phyloP scores from a whole-genome alignment of 2,329 filamentous ascomycete genomes.

The Ascochyta rabiei region DNA sequence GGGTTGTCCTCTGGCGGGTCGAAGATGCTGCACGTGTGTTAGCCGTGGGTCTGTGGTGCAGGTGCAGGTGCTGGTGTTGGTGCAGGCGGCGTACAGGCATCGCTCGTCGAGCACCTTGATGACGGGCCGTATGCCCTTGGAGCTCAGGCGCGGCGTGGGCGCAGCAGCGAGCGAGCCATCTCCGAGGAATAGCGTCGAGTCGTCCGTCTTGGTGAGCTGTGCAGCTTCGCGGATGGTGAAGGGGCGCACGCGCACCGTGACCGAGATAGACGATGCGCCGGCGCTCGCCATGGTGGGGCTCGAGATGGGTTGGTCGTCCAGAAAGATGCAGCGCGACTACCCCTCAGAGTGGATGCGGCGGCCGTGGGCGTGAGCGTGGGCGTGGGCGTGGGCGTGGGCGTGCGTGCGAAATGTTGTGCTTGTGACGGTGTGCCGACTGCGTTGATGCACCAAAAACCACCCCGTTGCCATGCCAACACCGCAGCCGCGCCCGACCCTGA shows the following conservation, averaged over 20 bases:
- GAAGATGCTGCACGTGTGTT: slow-evolving; percentile 72
- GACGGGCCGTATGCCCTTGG: slow-evolving; percentile 86
- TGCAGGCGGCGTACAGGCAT: slow-evolving; percentile 73
- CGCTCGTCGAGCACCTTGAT: slow-evolving; percentile 97
- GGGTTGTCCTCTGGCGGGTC: slow-evolving; percentile 96
- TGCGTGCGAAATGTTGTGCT: slow-evolving; percentile 34
- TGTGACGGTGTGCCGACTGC: slow-evolving; percentile 10
- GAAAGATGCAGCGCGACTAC: slow-evolving; percentile 23
- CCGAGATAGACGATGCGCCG: slow-evolving; percentile 58
- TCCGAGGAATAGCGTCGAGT: slow-evolving; percentile 89
- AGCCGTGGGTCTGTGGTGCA: slow-evolving; percentile 18
- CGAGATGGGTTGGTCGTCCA: slow-evolving; percentile 14
- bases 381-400: slow-evolving; percentile 31
- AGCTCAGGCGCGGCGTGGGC: slow-evolving; percentile 81
- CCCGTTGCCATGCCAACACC: slow-evolving; percentile 8
- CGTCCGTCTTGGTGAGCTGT: slow-evolving; percentile 80
- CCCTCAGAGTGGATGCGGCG: slow-evolving; percentile 11
- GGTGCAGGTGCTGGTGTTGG: background rate
- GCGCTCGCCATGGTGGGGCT: slow-evolving; percentile 45
- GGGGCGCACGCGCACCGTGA: slow-evolving; percentile 66
- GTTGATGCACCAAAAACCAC: slow-evolving; percentile 5
- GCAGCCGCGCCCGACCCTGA: background rate
- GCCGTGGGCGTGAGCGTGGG: slow-evolving; percentile 29
- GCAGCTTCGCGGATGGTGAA: slow-evolving; percentile 91
- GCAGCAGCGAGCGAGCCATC: slow-evolving; percentile 92